Evolutionary conservation across 768 basidiomycete genomes (phyloP), one percentile per base, ranked within the genome.

Genomic region (Pleurotus pulmonarius): DNA sequence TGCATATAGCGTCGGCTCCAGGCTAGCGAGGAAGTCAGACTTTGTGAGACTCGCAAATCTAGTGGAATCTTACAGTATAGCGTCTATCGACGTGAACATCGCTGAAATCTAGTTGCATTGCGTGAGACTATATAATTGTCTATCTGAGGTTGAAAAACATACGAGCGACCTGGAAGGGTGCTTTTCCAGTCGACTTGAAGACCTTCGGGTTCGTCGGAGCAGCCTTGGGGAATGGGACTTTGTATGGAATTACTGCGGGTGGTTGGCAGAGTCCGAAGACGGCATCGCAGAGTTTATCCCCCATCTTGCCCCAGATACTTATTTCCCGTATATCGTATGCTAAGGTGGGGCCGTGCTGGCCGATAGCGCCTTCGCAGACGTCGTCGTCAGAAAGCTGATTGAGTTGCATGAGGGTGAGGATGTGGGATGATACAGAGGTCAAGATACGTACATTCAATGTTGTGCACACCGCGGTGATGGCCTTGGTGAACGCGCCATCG

Each of bases 31-130:
- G 20, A 38, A n/a, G 20, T 41, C 22, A 43, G 15, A 22, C 2
- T 34, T 5, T 20, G 12, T 39, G 22, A 2, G 15, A 24, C n/a
- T 13, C 8, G 9, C 9, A n/a, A 41, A 40, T n/a, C 24, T 29
- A 6, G 34, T 20, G 5, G 8, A 15, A 25, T 34, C 76, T 54
- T 59, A 83, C 83, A 18, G 72, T 68, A 61, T 86, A 86, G 5
- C 73, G 61, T 26, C 82, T 70, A 61, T 86, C 85, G 37, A 87
- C 80, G 60, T 87, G 85, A 4, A 80, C 79, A 63, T 86, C 85
- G 61, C 81, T 83, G 64, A 87, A 78, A 63, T 87, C 51, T 53
- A 13, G 13, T 18, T 24, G 46, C 2, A 47, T 34, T 9, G 29
- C 11, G 9, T 34, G 29, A 34, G 29, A 34, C 29, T 34, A 34